Evolutionary conservation across 495 filamentous ascomycete species (phyloP).

Genomic region (Aspergillus panamensis): DNA sequence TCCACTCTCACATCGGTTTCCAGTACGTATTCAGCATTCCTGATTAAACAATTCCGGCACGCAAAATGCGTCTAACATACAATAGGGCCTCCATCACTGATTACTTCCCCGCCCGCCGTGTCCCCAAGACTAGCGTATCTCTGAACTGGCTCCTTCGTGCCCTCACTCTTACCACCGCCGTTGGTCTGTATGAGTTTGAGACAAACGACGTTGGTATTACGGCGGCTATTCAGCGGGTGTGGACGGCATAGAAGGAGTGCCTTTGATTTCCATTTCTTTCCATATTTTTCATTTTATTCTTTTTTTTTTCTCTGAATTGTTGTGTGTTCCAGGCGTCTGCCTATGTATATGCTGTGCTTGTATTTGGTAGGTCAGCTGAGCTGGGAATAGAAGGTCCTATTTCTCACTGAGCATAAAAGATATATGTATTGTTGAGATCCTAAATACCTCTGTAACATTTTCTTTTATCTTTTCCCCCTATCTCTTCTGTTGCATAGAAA

Average conservation of each 20-base stretch:
- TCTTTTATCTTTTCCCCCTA: neutral
- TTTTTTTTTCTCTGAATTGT: slow-evolving; percentile 16
- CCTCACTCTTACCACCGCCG: slow-evolving; percentile 72
- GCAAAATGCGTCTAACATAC: neutral
- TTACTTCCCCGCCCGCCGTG: slow-evolving; percentile 72
- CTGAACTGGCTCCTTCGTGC: slow-evolving; percentile 75
- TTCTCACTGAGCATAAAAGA: slow-evolving; percentile 21
- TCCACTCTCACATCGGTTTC: slow-evolving; percentile 95
- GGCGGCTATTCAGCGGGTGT: slow-evolving; percentile 80
- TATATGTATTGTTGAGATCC: slow-evolving; percentile 17
- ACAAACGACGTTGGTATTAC: slow-evolving; percentile 97
- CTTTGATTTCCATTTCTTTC: slow-evolving; percentile 29
- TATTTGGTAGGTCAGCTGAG: slow-evolving; percentile 27
- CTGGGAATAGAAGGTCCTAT: slow-evolving; percentile 23
- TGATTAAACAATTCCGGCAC: neutral
- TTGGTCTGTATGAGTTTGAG: slow-evolving; percentile 97
- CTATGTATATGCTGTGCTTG: slow-evolving; percentile 40
- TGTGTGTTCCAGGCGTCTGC: slow-evolving; percentile 35
- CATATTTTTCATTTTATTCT: slow-evolving; percentile 12
- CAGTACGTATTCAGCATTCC: slow-evolving; percentile 46
- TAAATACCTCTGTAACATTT: neutral
- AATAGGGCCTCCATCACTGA: slow-evolving; percentile 73
- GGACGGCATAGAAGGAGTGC: slow-evolving; percentile 59
- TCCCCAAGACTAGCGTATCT: slow-evolving; percentile 60
- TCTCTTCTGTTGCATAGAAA: neutral